These are phyloP conservation scores for Myriangium duriaei DNA, from an alignment of 2,329 filamentous ascomycete species.

Conservation along the genomic window DNA sequence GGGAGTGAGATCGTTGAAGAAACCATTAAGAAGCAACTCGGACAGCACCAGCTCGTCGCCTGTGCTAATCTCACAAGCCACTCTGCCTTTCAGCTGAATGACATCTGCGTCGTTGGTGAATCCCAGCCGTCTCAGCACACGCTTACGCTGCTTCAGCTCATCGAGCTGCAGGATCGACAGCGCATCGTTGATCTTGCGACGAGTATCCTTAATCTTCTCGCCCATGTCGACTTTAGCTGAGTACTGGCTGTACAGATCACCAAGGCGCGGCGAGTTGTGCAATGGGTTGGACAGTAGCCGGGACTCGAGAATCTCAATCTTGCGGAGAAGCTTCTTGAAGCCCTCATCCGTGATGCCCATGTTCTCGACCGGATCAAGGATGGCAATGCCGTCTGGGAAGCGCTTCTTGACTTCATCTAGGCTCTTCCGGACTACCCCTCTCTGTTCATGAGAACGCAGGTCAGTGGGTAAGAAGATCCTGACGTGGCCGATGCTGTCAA, in stretches of 20 bases:
- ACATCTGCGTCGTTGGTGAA: conserved; percentile 96
- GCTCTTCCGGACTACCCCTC: conserved; percentile 53
- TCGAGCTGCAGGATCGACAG: conserved; percentile 87
- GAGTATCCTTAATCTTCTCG: conserved; percentile 73
- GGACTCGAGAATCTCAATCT: conserved; percentile 94
- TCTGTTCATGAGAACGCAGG: conserved; percentile 53
- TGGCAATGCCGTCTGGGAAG: conserved; percentile 83
- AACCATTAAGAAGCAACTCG: conserved; percentile 89
- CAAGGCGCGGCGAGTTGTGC: conserved; percentile 75
- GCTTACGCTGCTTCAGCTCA: conserved; percentile 90
- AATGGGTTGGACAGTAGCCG: conserved; percentile 78
- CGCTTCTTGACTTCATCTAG: conserved; percentile 70
- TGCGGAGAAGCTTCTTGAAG: conserved; percentile 82
- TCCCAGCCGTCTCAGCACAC: conserved; percentile 80
- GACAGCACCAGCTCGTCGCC: conserved; percentile 89
- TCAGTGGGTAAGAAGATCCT: conserved; percentile 74
- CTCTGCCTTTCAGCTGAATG: conserved; percentile 90
- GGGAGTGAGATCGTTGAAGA: conserved; percentile 83
- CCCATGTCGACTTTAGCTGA: conserved; percentile 62
- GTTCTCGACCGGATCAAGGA: conserved; percentile 87
- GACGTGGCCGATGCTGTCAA: conserved; percentile 74
- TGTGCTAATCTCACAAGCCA: conserved; percentile 94
- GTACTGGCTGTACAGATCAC: conserved; percentile 79
- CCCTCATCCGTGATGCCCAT: conserved; percentile 88
- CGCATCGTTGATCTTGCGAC: conserved; percentile 74